Base-by-base conservation (phyloP, 257 asterid genomes). In the Buddleja alternifolia region DNA sequence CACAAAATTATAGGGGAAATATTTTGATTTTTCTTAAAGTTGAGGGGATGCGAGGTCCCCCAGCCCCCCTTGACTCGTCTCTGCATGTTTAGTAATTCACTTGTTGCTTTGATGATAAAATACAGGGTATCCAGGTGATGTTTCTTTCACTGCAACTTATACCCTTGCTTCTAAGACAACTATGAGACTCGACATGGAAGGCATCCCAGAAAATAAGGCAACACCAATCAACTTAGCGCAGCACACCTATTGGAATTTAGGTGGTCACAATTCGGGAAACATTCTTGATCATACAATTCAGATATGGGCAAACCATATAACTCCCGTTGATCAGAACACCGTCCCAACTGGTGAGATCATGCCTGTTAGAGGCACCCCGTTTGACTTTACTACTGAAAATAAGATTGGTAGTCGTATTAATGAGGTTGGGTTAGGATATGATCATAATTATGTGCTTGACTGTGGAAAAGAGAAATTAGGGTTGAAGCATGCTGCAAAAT, bases 181-280 rank as follows among this genome's bases (percentile, higher is more conserved):
- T 37, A 60, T 92, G 90, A 82, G 89, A 70, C 99, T 94, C 4
- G 97, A 94, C 83, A 94, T 94, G 99, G 98, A 83, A 79, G 98
- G 97, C 4, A 80, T 86, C 44, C 92, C 95, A 2, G 75, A 67
- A 78, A 81, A 83, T 60, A 94, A 92, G 75, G 80, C 97, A 7
- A 89, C 99, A 9, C 98, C 96, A 1, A 82, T 94, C 79, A 94
- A 76, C 78, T 76, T 94, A 65, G 98, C 99, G 17, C 98, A 94
- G 63, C 99, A 94, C 76, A 94, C 99, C 4, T 94, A 94, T 39
- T 94, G 99, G 99, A 94, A 94, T 62, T 75, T 94, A 68, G 92
- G 88, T 5, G 97, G 98, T 39, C 99, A 94, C 53, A 60, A 71
- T 25, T 86, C 95, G 0, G 90, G 99, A 6, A 83, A 67, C 24